Evolutionary conservation across 305 asterid species (phyloP).

Genomic region (Fraxinus nigra): DNA sequence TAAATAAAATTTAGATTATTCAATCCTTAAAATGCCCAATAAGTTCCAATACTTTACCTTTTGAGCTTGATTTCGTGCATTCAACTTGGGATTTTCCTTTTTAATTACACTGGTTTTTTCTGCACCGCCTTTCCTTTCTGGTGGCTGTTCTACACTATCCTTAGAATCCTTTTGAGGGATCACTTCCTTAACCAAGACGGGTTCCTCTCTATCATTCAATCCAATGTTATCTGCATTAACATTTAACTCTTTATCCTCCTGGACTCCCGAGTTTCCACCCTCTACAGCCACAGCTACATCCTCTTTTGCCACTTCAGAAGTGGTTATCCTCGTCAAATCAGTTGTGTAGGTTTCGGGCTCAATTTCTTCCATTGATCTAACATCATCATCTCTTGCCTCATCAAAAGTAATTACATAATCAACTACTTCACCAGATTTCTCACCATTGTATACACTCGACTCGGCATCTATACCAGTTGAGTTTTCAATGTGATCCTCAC

Average conservation of each 20-base stretch:
- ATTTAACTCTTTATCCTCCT: conserved; percentile 35
- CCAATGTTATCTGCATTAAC: conserved; percentile 23
- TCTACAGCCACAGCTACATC: conserved; percentile 28
- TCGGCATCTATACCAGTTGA: conserved; percentile 30
- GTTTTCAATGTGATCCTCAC: conserved; percentile 24
- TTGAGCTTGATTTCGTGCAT: conserved; percentile 33
- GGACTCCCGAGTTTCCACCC: conserved; percentile 24
- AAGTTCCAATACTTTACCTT: conserved; percentile 45
- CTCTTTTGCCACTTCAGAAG: conserved; percentile 33
- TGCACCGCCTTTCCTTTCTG: conserved; percentile 27
- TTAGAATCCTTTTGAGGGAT: conserved; percentile 31
- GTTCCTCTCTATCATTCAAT: conserved; percentile 30
- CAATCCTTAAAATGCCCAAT: conserved; percentile 15
- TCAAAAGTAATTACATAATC: conserved; percentile 25
- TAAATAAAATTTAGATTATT: background rate
- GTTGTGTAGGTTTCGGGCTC: conserved; percentile 18
- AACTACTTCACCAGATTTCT: conserved; percentile 34
- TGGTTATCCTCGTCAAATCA: conserved; percentile 6
- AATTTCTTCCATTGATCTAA: conserved; percentile 20
- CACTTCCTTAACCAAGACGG: conserved; percentile 27
- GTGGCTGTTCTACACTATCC: conserved; percentile 28
- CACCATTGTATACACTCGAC: conserved; percentile 28
- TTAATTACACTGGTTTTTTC: conserved; percentile 29
- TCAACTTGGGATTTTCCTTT: conserved; percentile 37
- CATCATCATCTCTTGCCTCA: conserved; percentile 27